A percentile compares a stretch with the other conserved stretches of the same genome.
Conservation (phyloP, 2,329 filamentous ascomycete species). For the Monascus ruber region DNA sequence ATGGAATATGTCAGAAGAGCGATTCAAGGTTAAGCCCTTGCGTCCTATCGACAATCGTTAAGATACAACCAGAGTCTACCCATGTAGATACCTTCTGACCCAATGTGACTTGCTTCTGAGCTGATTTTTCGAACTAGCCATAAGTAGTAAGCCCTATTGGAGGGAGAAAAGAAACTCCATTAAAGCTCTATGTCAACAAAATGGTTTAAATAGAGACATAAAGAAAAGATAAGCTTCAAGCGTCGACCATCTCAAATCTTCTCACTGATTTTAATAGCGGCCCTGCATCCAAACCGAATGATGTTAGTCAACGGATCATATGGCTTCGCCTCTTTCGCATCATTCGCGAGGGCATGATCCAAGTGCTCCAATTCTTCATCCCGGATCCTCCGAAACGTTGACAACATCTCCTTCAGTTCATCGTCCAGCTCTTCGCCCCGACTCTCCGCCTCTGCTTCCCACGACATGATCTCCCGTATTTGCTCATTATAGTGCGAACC, state of each 20-base stretch:
- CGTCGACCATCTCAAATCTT: constrained; percentile 22
- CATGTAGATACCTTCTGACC: too few species aligned
- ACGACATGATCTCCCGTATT: constrained; percentile 68
- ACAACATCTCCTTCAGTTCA: constrained; percentile 62
- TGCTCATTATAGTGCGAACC: constrained; percentile 92
- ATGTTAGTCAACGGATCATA: constrained; percentile 80
- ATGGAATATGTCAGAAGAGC: too few species aligned
- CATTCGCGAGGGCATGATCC: constrained; percentile 87
- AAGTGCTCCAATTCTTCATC: constrained; percentile 97
- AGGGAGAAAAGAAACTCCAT: too few species aligned
- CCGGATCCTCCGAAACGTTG: constrained; percentile 67
- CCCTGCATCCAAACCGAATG: constrained; percentile 79
- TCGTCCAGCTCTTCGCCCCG: constrained; percentile 69
- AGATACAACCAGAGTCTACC: too few species aligned
- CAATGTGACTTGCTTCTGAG: too few species aligned
- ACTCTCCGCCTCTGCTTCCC: constrained; percentile 63
- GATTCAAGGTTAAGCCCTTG: too few species aligned
- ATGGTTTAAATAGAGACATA: too few species aligned
- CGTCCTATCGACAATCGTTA: too few species aligned
- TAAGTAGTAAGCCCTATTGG: too few species aligned
- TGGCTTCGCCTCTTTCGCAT: constrained; percentile 78
- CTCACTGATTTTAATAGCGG: constrained; percentile 77
- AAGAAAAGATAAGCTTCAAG: too few species aligned
- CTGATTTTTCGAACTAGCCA: too few species aligned
- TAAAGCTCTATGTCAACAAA: too few species aligned